Base-by-base conservation (phyloP, 306 rosid species). In the Hylodesmum podocarpum region DNA sequence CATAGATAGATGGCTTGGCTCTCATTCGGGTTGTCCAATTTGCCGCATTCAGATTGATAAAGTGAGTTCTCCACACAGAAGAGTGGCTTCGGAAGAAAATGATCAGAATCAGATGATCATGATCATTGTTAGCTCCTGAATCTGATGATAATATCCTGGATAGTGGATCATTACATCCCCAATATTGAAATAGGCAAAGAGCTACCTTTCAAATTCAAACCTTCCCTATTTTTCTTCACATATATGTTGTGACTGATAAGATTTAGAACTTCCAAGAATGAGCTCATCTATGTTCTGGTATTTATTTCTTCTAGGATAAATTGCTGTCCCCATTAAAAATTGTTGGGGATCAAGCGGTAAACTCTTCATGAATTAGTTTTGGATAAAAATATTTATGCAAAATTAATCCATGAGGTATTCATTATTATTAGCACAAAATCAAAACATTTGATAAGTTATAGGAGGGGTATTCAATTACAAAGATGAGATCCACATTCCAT, bases 11-110 rank as follows among this genome's bases (percentile, higher is more conserved):
- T 85, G 88, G 88, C 76, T 85, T 11, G 49, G 51, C 16, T 74
- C 86, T 55, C 79, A 75, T 40, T 73, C 79, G 10, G 88, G 86
- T 0, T 85, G 88, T 36, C 88, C 88, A 5, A 14, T 85, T 21
- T 85, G 88, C 33, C 83, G 86, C 19, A 28, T 77, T 66, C 73
- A 78, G 76, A 70, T 81, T 47, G 88, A 78, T 19, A 51, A 31
- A 54, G 68, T 24, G 57, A 15, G 5, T 67, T 73, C 81, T 0
- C 72, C 83, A 61, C 61, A 59, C 14, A 49, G 59, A 31, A 31
- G 59, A 22, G 49, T 72, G 37, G 15, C 51, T 49, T 75, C 53
- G 16, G 51, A 37, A 29, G 73, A 67, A 66, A 77, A 54, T 78
- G 64, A 37, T 27, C 79, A 55, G 10, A 74, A 25, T 16, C 75